Evolutionary conservation across 1,284 basidiomycete species (phyloP).

Genomic region (Golubevia sp.): DNA sequence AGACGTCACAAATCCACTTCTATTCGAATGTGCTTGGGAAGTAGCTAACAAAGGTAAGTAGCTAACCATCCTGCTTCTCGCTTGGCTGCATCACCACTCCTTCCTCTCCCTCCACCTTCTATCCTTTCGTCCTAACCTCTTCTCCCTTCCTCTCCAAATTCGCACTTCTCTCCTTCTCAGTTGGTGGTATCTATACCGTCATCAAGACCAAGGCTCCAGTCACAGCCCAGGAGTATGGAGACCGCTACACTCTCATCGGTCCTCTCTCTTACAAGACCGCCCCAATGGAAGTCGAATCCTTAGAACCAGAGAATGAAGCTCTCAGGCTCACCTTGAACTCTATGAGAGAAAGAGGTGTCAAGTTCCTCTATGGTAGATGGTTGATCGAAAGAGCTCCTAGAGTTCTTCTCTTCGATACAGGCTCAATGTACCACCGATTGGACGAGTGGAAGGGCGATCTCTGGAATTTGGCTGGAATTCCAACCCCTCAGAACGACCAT

Average conservation of each 20-base stretch:
- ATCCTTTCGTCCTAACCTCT: slow-evolving; percentile 3
- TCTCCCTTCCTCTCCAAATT: slow-evolving; percentile 17
- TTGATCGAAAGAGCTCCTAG: slow-evolving; percentile 93
- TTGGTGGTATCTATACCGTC: slow-evolving; percentile 98
- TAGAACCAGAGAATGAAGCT: slow-evolving; percentile 70
- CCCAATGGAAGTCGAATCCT: slow-evolving; percentile 94
- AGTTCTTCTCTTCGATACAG: slow-evolving; percentile 93
- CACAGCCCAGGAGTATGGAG: slow-evolving; percentile 81
- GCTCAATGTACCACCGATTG: slow-evolving; percentile 79
- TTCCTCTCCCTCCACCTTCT: background rate
- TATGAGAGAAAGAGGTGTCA: slow-evolving; percentile 74
- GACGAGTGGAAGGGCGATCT: slow-evolving; percentile 99
- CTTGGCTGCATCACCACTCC: background rate
- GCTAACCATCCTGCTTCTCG: background rate
- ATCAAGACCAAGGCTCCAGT: slow-evolving; percentile 99
- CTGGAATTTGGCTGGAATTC: slow-evolving; percentile 97
- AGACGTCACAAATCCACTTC: slow-evolving; percentile 48
- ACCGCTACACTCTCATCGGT: slow-evolving; percentile 87
- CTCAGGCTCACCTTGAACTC: slow-evolving; percentile 44
- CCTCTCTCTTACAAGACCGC: slow-evolving; percentile 95
- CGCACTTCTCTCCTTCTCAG: slow-evolving; percentile 59
- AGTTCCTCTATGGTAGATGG: slow-evolving; percentile 94
- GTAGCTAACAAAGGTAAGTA: slow-evolving; percentile 46
- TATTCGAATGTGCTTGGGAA: slow-evolving; percentile 56
- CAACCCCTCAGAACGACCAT: slow-evolving; percentile 89